Base-by-base conservation (phyloP, 1,284 basidiomycete species). In the Ustilago shanxiensis region DNA sequence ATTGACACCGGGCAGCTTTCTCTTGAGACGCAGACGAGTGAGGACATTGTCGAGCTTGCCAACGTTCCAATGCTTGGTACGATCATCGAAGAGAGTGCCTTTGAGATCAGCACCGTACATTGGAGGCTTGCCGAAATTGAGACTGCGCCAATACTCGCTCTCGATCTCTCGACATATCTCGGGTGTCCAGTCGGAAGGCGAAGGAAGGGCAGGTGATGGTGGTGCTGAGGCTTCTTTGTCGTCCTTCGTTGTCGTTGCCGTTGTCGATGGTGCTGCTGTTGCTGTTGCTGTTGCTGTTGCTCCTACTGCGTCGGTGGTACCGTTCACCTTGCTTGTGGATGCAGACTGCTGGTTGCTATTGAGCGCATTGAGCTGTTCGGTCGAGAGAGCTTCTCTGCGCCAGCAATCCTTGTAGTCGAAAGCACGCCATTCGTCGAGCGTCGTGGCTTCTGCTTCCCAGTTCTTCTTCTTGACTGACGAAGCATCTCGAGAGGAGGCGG, bases 41-140 rank as follows among this genome's bases (percentile, higher is more conserved):
- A 99, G 90, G 2, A 95, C 89, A 52, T 95, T 98, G 33, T 93
- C 92, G 13, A 99, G 90, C 84, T 91, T 89, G 1, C 93, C 94
- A 20, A 99, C 95, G 84, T 99, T 98, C 97, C 97, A 99, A 1
- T 90, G 86, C 29, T 89, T 92, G 1, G 93, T 93, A 39, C 91
- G 89, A 72, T 93, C 90, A 44, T 93, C 92, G 86, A 93, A 98
- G 2, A 98, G 88, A 0, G 95, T 95, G 4, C 96, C 89, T 85
- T 88, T 92, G 90, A 94, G 92, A 87, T 99, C 96, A 6, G 97
- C 96, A 35, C 96, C 96, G 86, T 99, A 99, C 95, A 88, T 95
- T 92, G 59, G 95, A 90, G 95, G 89, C 79, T 92, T 93, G 9
- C 94, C 94, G 24, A 97, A 87, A 14, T 93, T 92, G 86, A 93